Evolutionary conservation across 306 rosid genomes (phyloP).

Genomic region (Citrullus amarus): DNA sequence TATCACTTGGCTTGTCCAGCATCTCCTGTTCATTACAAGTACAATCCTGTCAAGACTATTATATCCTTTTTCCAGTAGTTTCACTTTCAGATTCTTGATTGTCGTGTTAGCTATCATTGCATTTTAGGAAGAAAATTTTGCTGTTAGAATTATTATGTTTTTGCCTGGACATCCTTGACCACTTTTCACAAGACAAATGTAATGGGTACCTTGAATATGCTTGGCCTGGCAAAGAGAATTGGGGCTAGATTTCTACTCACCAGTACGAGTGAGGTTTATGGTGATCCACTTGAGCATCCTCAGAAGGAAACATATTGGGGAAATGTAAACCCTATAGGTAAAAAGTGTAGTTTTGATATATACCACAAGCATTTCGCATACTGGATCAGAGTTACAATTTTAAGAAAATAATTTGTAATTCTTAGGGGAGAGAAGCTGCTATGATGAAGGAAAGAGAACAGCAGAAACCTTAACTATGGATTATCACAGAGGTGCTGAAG

Average conservation of each 20-base stretch:
- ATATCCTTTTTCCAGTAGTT: slow-evolving; percentile 53
- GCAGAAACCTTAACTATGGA: slow-evolving; percentile 94
- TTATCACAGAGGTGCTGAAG: slow-evolving; percentile 93
- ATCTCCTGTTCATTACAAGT: slow-evolving; percentile 89
- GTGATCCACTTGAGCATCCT: slow-evolving; percentile 96
- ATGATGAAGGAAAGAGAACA: slow-evolving; percentile 95
- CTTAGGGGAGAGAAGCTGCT: slow-evolving; percentile 92
- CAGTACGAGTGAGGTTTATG: slow-evolving; percentile 95
- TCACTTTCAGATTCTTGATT: background rate
- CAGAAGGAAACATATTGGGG: slow-evolving; percentile 99
- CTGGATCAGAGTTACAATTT: background rate
- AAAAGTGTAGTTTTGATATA: background rate
- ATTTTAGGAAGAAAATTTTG: background rate
- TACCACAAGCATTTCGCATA: background rate
- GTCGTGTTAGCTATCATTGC: background rate
- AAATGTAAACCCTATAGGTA: slow-evolving; percentile 95
- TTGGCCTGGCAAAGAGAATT: slow-evolving; percentile 91
- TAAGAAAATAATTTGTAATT: background rate
- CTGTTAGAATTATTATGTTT: background rate
- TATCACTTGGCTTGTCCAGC: slow-evolving; percentile 95
- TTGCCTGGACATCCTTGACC: slow-evolving; percentile 34
- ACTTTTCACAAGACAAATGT: slow-evolving; percentile 88
- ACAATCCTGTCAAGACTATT: slow-evolving; percentile 93
- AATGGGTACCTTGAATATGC: slow-evolving; percentile 94
- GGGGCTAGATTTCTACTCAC: slow-evolving; percentile 93